Percentiles rank a stretch among this genome's conserved stretches.
Evolutionary conservation across 768 basidiomycete genomes (phyloP).

Genomic region (Podaxis sp.): DNA sequence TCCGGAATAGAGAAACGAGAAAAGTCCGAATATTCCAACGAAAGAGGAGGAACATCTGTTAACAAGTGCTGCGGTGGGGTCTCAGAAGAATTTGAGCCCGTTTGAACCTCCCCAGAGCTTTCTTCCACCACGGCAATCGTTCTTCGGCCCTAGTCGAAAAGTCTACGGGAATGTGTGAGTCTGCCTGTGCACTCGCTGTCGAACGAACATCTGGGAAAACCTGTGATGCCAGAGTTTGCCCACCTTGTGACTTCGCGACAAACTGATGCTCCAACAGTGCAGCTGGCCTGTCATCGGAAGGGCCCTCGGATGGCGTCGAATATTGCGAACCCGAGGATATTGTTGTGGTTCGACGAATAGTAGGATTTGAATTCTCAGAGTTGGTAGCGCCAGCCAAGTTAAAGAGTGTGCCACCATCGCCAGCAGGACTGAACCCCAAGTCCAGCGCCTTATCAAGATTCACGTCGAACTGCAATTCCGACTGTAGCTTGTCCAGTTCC

Average conservation of each 20-base stretch:
- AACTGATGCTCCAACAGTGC: slow-evolving; percentile 30
- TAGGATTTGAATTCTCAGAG: slow-evolving; percentile 8
- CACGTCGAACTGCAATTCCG: slow-evolving; percentile 9
- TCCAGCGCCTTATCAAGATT: slow-evolving; percentile 13
- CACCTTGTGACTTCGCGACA: slow-evolving; percentile 8
- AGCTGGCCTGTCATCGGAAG: slow-evolving; percentile 32
- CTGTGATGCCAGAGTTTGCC: background rate
- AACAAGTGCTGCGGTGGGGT: slow-evolving; percentile 10
- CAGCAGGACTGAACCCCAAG: slow-evolving; percentile 12
- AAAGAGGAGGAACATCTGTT: background rate
- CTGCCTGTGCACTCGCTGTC: slow-evolving; percentile 24
- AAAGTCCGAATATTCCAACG: background rate
- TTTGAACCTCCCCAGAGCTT: slow-evolving; percentile 13
- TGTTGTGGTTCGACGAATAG: slow-evolving; percentile 8
- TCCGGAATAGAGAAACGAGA: background rate
- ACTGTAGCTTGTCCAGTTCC: slow-evolving; percentile 8
- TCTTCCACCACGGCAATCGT: slow-evolving; percentile 19
- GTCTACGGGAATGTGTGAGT: background rate
- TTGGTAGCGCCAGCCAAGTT: slow-evolving; percentile 1
- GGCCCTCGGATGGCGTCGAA: slow-evolving; percentile 4
- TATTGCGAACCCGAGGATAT: slow-evolving; percentile 2
- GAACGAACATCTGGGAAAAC: slow-evolving; percentile 23
- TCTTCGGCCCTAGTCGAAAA: slow-evolving; percentile 1
- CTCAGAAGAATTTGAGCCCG: slow-evolving; percentile 11
- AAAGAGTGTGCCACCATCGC: slow-evolving; percentile 4